Evolutionary conservation across 2,329 filamentous ascomycete genomes (phyloP).

Genomic region (Colletotrichum kahawae): DNA sequence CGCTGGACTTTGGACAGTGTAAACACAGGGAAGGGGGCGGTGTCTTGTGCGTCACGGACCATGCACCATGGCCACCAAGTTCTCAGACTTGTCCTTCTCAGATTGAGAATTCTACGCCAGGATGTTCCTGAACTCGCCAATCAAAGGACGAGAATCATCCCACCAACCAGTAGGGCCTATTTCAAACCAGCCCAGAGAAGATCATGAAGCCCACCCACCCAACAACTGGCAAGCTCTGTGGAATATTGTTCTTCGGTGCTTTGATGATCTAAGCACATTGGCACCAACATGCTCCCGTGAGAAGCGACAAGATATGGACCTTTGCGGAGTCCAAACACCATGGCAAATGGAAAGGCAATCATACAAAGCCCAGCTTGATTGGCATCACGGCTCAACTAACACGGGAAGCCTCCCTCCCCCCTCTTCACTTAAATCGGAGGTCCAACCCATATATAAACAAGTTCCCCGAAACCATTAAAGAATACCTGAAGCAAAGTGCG

Average conservation of each 20-base stretch:
- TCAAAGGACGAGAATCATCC: not conserved
- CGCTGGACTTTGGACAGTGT: accelerated
- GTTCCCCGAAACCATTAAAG: not conserved
- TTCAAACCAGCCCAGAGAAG: not conserved
- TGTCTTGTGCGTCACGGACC: accelerated
- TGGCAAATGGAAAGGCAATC: accelerated
- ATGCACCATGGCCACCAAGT: accelerated
- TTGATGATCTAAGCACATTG: not conserved
- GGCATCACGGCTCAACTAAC: not conserved
- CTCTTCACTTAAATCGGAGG: not conserved
- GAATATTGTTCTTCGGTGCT: accelerated
- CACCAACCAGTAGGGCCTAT: not conserved
- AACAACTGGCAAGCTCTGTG: not conserved
- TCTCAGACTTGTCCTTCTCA: not conserved
- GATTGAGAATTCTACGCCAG: not conserved
- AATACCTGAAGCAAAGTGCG: accelerated
- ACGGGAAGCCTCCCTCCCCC: accelerated
- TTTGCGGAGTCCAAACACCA: not conserved
- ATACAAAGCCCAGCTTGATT: not conserved
- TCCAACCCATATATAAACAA: not conserved
- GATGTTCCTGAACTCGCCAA: not conserved
- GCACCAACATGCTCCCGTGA: not conserved
- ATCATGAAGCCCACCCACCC: not conserved
- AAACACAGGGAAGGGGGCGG: accelerated
- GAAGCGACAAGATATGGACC: not conserved